phyloP scores from a whole-genome alignment of 352 stramenopile genomes.

The Globisporangium camurandrum region DNA sequence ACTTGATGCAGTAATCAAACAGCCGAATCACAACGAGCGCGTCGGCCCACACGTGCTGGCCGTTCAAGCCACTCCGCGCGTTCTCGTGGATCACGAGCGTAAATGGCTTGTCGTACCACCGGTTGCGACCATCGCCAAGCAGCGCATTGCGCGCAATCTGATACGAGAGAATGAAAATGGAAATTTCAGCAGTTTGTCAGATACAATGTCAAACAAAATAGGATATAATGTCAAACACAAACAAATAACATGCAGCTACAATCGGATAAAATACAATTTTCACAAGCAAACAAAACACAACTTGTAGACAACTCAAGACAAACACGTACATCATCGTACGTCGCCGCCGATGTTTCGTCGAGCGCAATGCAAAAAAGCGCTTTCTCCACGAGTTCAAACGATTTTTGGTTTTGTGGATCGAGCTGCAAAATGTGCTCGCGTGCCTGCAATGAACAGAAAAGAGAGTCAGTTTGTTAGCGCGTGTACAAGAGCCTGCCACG shows the following conservation, averaged over 20 bases:
- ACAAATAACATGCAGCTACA: too few relatives aligned
- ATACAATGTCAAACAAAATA: too few relatives aligned
- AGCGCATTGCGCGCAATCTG: slow-evolving; percentile 78
- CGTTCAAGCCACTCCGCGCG: slow-evolving; percentile 91
- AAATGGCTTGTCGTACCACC: slow-evolving; percentile 98
- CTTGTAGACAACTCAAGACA: not conserved
- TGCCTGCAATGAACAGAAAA: slow-evolving; percentile 21
- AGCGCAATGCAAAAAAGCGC: slow-evolving; percentile 92
- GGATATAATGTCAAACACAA: too few relatives aligned
- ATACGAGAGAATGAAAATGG: too few relatives aligned
- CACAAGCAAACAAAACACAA: too few relatives aligned
- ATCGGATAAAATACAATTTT: too few relatives aligned
- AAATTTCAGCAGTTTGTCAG: too few relatives aligned
- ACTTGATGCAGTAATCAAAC: slow-evolving; percentile 93
- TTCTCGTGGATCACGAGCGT: slow-evolving; percentile 96
- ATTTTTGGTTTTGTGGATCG: slow-evolving; percentile 83
- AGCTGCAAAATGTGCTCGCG: slow-evolving; percentile 79
- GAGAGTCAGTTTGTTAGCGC: not conserved
- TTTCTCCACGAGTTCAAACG: slow-evolving; percentile 90
- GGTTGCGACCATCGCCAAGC: slow-evolving; percentile 89
- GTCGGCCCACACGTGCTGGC: slow-evolving; percentile 98
- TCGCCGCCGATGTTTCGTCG: slow-evolving; percentile 78
- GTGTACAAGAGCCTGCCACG: not conserved
- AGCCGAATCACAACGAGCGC: slow-evolving; percentile 92
- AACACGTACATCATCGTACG: slow-evolving; percentile 56